phyloP scores from a whole-genome alignment of 2,329 filamentous ascomycete species.

The Xylaria sp. region DNA sequence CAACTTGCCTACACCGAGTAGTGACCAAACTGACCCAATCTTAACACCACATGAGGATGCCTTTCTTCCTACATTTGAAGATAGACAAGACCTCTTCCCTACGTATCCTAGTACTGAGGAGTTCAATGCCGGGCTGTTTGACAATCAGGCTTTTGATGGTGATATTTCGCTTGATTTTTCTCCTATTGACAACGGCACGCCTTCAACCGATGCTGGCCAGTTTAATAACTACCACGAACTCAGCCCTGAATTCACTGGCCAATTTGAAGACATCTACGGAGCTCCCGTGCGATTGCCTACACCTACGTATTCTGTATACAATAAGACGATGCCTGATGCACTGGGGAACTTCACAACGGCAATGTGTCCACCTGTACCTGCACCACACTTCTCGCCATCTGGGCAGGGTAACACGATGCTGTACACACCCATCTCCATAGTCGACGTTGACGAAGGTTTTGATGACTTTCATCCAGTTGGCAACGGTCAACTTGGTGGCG shows the following conservation, averaged over 20 bases:
- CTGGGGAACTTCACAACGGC: conserved; percentile 49
- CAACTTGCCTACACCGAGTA: conserved; percentile 67
- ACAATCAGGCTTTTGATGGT: conserved; percentile 48
- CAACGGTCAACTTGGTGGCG: conserved; percentile 53
- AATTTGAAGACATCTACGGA: conserved; percentile 67
- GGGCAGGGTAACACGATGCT: conserved; percentile 73
- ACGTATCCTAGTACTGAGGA: conserved; percentile 54
- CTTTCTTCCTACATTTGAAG: conserved; percentile 39
- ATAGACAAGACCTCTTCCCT: conserved; percentile 53
- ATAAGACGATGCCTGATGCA: conserved; percentile 51
- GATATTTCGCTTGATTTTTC: conserved; percentile 49
- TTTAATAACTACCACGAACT: conserved; percentile 66
- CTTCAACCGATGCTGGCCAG: conserved; percentile 51
- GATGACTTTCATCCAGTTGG: conserved; percentile 55
- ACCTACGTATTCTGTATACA: conserved; percentile 50
- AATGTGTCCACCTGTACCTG: conserved; percentile 47
- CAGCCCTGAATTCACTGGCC: conserved; percentile 64
- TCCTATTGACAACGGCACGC: conserved; percentile 57
- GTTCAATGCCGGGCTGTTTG: conserved; percentile 50
- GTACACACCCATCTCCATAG: conserved; percentile 67
- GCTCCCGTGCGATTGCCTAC: conserved; percentile 62
- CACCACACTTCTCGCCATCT: conserved; percentile 68
- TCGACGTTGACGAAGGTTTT: conserved; percentile 69
- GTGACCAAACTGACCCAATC: conserved; percentile 58
- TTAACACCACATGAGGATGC: conserved; percentile 63